Evolutionary conservation across 352 stramenopile species (phyloP), one percentile per base, ranked within the genome.

Genomic region (Pythium brachiatum): DNA sequence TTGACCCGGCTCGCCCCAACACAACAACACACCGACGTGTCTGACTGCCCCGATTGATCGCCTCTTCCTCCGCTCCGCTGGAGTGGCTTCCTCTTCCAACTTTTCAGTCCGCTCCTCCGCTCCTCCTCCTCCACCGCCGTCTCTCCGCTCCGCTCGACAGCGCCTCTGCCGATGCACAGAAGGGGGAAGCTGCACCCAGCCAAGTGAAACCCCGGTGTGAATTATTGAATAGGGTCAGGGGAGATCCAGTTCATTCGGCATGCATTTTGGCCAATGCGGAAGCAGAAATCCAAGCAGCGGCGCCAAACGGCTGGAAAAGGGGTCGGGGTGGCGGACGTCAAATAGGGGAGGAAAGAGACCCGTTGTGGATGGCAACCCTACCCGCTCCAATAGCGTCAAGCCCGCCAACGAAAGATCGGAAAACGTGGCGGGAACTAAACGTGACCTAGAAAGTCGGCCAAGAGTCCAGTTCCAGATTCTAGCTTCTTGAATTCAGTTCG

Each of bases 171-270:
- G 32, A 57, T 44, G 15, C 9, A 53, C 46, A 11, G 8, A n/a
- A 44, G 18, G 48, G 15, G 27, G 25, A 26, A 43, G 27, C 13
- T 2, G 27, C 27, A 34, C 29, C 29, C 29, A 34, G 29, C 29
- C 29, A 34, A 34, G 29, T 34, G 29, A 34, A 34, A 34, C 29
- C n/a, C n/a, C n/a, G n/a, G n/a, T n/a, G n/a, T n/a, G n/a, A n/a
- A n/a, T n/a, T n/a, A n/a, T 41, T 12, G 29, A 68, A 53, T 61
- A 68, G 61, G 61, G 61, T 34, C 60, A 57, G 61, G 60, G 60
- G 29, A 66, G 52, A 56, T 66, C 41, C 60, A 38, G 51, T 66
- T 60, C 41, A 23, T 7, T 39, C 43, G 9, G 13, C 23, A 2
- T 2, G 16, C 12, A 29, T 68, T 68, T 68, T 39, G 20, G 25